Base-by-base conservation (phyloP, 2,329 filamentous ascomycete genomes). In the Monilinia laxa region DNA sequence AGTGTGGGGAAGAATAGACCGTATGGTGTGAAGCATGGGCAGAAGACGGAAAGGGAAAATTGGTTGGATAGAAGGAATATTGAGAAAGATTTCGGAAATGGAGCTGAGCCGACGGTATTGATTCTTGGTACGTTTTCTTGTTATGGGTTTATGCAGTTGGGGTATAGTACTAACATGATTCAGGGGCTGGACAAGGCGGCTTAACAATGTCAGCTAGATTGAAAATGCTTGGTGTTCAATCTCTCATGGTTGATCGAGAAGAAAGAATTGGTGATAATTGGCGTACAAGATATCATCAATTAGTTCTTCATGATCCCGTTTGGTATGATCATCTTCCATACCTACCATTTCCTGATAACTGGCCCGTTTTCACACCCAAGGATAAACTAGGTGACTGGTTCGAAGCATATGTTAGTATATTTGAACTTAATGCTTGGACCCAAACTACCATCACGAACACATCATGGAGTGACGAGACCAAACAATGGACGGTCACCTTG, bases 371-470 rank as follows among this genome's bases (percentile, higher is more conserved):
- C 75, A 89, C 87, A 0, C 87, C 88, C 5, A 90, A 90, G 72
- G 88, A 91, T 75, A 91, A 91, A 73, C 78, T 90, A 0, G 89
- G 81, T 1, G 85, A 90, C 58, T 91, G 86, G 78, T 86, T 91
- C 67, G 87, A 90, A 71, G 78, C 83, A 0, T 91, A 91, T 70
- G 88, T 83, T 1, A 82, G 79, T 11, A 76, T 85, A 0, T 79
- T 91, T 20, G 89, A 91, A 70, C 81, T 91, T 54, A 89, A 90
- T 70, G 82, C 89, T 38, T 90, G 88, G 88, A 84, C 80, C 2
- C 77, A 77, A 20, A 85, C 86, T 0, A 81, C 77, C 1, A 71
- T 90, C 0, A 75, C 73, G 0, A 76, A 78, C 0, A 78, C 83
- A 0, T 71, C 71, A 0, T 77, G 78, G 80, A 80, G 85, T 51